Evolutionary conservation across 75 land plant species (phyloP).

Genomic region (Selaginella tamariscina): DNA sequence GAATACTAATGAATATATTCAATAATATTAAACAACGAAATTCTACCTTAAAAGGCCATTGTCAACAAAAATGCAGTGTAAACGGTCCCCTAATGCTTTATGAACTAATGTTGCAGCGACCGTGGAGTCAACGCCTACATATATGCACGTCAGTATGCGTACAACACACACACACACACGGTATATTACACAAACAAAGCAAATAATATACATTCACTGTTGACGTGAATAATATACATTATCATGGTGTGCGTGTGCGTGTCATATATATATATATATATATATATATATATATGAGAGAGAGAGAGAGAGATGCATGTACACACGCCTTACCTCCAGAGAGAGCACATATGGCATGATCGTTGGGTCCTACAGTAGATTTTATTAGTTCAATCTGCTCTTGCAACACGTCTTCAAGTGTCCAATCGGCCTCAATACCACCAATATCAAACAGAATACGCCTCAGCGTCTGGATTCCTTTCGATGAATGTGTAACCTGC

Average conservation of each 20-base stretch:
- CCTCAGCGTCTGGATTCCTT: conserved; percentile 58
- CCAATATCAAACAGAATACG: conserved; percentile 70
- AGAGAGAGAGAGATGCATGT: too few relatives aligned
- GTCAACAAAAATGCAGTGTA: conserved; percentile 91
- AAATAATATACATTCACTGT: too few relatives aligned
- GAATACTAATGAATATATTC: too few relatives aligned
- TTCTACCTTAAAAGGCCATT: conserved; percentile 78
- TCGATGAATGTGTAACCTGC: conserved; percentile 82
- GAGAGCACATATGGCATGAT: conserved; percentile 85
- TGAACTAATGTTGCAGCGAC: conserved; percentile 93
- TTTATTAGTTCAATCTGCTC: conserved; percentile 61
- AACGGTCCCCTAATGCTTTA: conserved; percentile 80
- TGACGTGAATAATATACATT: too few relatives aligned
- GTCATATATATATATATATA: too few relatives aligned
- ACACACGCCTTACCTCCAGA: too few relatives aligned
- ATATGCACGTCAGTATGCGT: too few relatives aligned
- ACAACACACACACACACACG: too few relatives aligned
- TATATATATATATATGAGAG: too few relatives aligned
- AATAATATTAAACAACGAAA: not conserved
- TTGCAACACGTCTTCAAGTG: conserved; percentile 59
- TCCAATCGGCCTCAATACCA: conserved; percentile 61
- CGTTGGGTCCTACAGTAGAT: conserved; percentile 49
- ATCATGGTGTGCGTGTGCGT: too few relatives aligned
- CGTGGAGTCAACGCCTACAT: conserved; percentile 93
- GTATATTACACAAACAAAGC: too few relatives aligned